These are phyloP conservation scores for Leishmania martiniquensis DNA, from an alignment of 208 protist species.

Conservation along the genomic window DNA sequence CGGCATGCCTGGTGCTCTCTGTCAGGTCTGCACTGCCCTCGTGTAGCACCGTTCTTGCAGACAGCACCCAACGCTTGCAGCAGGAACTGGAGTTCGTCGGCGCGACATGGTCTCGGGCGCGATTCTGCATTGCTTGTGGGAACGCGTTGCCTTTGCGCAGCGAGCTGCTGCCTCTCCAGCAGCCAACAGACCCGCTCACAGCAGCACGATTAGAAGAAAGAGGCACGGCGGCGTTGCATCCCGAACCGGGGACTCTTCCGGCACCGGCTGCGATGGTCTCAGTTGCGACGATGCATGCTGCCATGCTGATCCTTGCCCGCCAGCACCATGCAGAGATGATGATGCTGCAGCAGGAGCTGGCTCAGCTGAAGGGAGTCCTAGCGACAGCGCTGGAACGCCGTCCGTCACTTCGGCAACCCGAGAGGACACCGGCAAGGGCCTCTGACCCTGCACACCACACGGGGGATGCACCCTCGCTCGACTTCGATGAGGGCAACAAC, in stretches of 20 bases:
- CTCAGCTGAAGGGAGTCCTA: constrained; percentile 4
- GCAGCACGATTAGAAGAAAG: not conserved
- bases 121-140: constrained; percentile 13
- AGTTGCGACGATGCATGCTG: constrained; percentile 4
- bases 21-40: not conserved
- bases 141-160: not conserved
- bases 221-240: not conserved
- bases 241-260: not conserved
- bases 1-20: constrained; percentile 16
- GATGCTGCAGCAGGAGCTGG: constrained; percentile 6
- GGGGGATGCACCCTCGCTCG: not conserved
- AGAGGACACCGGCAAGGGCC: not conserved
- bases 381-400: not conserved
- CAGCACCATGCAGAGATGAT: not conserved
- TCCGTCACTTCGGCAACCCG: not conserved
- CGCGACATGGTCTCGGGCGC: not conserved
- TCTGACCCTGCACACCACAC: not conserved
- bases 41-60: not conserved
- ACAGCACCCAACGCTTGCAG: too few species aligned
- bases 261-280: constrained; percentile 4
- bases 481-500: not conserved
- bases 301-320: not conserved
- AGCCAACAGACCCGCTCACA: not conserved
- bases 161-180: not conserved
- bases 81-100: not conserved